Evolutionary conservation across 331 rosid species (phyloP), one percentile per base, ranked within the genome.

Genomic region (Saraca asoca): DNA sequence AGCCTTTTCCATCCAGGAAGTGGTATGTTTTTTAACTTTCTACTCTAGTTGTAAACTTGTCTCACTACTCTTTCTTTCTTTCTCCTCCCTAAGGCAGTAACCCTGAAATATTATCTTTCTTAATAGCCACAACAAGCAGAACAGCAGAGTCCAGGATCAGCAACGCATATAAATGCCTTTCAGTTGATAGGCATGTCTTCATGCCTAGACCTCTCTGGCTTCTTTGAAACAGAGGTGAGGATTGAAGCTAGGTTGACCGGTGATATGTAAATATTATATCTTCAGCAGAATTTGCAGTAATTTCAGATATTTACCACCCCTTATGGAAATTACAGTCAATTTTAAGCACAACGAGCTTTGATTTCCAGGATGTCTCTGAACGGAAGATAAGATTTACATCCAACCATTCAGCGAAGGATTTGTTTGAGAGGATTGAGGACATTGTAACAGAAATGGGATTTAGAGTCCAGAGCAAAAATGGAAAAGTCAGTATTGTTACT

Each of bases 101-200:
- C 29, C 45, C 34, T 13, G 43, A 7, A 51, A 20, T 24, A 20
- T 59, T 24, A 20, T 59, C 54, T 33, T 66, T 37, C 65, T 71
- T 68, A 54, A 80, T 51, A 91, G 96, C 52, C 73, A 66, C 58
- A 74, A 70, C 86, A 85, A 29, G 87, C 38, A 52, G 86, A 83
- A 55, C 42, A 44, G 24, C 78, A 52, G 70, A 81, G 72, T 79
- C 80, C 82, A 37, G 72, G 76, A 14, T 73, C 85, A 9, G 84
- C 94, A 1, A 49, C 80, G 16, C 82, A 74, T 18, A 90, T 94
- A 45, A 94, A 94, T 72, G 99, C 99, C 58, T 94, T 94, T 76
- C 85, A 94, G 76, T 78, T 94, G 76, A 94, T 94, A 70, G 99
- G 99, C 69, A 94, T 94, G 99, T 94, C 97, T 48, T 88, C 96